These are phyloP conservation scores for Guyanaporus albipodus DNA, from an alignment of 768 basidiomycete genomes.

Conservation along the genomic window DNA sequence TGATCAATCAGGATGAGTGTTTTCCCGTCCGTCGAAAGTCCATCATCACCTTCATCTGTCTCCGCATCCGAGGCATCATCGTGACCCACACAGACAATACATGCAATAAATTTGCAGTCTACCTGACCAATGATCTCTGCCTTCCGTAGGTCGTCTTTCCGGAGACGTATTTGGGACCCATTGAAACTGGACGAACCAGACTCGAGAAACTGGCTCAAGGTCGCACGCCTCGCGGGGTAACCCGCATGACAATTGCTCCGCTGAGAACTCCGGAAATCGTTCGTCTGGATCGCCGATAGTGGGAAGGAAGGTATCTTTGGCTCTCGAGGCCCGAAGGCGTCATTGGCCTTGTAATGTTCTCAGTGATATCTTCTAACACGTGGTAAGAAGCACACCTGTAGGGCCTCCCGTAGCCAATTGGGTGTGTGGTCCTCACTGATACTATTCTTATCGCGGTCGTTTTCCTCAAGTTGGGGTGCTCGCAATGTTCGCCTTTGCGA, in stretches of 20 bases:
- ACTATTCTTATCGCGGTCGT: slow-evolving; percentile 3
- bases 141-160: slow-evolving; percentile 48
- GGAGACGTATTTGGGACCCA: slow-evolving; percentile 38
- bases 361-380: slow-evolving; percentile 5
- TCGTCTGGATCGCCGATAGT: slow-evolving; percentile 8
- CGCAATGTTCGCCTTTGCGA: slow-evolving; percentile 16
- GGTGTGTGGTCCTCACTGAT: slow-evolving; percentile 37
- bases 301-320: slow-evolving; percentile 41
- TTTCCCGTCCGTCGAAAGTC: slow-evolving; percentile 14
- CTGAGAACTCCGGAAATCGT: slow-evolving; percentile 9
- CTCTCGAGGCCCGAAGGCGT: slow-evolving; percentile 48
- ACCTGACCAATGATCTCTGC: slow-evolving; percentile 77
- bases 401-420: slow-evolving; percentile 59
- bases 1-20: slow-evolving; percentile 85
- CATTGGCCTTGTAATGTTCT: slow-evolving; percentile 44
- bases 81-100: slow-evolving; percentile 41
- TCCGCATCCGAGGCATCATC: slow-evolving; percentile 13
- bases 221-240: slow-evolving; percentile 4
- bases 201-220: slow-evolving; percentile 7
- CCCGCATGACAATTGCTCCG: slow-evolving; percentile 13
- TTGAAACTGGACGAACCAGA: slow-evolving; percentile 9
- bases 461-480: slow-evolving; percentile 1
- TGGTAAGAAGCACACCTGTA: slow-evolving; percentile 43
- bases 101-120: slow-evolving; percentile 88
- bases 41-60: slow-evolving; percentile 15